A percentile compares a stretch with the other conserved stretches of the same genome.
These are phyloP conservation scores for Luvunga scandens DNA, from an alignment of 345 rosid genomes.

Conservation along the genomic window DNA sequence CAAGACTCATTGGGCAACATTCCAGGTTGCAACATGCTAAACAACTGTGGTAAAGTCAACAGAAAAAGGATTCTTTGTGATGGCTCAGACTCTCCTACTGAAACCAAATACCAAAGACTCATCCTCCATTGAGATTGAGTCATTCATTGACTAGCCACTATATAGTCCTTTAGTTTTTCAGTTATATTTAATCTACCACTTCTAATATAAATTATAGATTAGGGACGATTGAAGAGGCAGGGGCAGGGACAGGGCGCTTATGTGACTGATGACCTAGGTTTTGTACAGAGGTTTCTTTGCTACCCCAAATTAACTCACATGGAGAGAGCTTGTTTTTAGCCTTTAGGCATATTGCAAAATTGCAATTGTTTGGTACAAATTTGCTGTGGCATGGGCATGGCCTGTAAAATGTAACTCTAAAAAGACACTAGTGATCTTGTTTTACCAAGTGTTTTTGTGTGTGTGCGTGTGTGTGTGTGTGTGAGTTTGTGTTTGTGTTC, in stretches of 20 bases:
- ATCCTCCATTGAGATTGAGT: constrained; percentile 67
- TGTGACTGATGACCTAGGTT: constrained; percentile 31
- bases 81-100: constrained; percentile 50
- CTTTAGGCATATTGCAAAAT: constrained; percentile 14
- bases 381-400: neutral
- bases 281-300: constrained; percentile 39
- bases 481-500: constrained; percentile 2
- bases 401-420: constrained; percentile 9
- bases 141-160: neutral
- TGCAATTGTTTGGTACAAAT: constrained; percentile 1
- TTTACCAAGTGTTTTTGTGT: neutral
- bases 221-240: constrained; percentile 31
- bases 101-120: constrained; percentile 63
- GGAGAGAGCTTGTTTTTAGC: constrained; percentile 17
- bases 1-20: constrained; percentile 41
- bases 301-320: constrained; percentile 24
- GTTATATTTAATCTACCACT: constrained; percentile 13
- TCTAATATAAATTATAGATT: constrained; percentile 28
- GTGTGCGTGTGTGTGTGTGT: neutral
- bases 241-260: constrained; percentile 10
- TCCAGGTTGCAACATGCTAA: constrained; percentile 26
- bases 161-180: constrained; percentile 12
- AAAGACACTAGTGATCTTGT: neutral
- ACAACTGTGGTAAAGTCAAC: constrained; percentile 44
- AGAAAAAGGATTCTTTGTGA: constrained; percentile 67